phyloP scores from a whole-genome alignment of 2,329 filamentous ascomycete species.

The Venturia oleaginea region DNA sequence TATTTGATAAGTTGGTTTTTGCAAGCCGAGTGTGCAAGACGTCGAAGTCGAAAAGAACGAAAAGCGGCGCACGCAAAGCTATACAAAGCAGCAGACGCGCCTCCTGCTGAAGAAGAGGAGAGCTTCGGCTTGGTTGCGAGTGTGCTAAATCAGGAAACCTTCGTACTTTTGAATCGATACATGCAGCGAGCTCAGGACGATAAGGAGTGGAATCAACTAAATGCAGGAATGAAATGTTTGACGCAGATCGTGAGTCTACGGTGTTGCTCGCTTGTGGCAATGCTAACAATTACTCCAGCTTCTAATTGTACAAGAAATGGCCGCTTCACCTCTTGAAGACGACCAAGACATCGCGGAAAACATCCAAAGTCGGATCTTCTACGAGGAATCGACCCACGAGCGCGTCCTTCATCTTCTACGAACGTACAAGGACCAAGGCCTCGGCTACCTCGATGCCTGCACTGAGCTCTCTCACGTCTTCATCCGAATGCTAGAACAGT shows the following conservation, averaged over 20 bases:
- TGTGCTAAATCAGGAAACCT: constrained; percentile 90
- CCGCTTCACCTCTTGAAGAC: constrained; percentile 73
- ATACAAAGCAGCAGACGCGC: constrained; percentile 35
- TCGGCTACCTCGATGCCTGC: constrained; percentile 84
- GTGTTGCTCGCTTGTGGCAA: neutral
- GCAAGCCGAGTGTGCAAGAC: constrained; percentile 68
- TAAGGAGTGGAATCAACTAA: constrained; percentile 80
- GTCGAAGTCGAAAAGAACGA: constrained; percentile 46
- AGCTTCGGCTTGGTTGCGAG: constrained; percentile 81
- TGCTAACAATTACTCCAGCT: constrained; percentile 32
- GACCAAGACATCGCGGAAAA: constrained; percentile 98
- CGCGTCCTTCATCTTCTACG: constrained; percentile 69
- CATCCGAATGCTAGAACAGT: constrained; percentile 80
- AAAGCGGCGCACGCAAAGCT: constrained; percentile 35
- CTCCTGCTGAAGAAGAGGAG: constrained; percentile 41
- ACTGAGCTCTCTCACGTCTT: constrained; percentile 91
- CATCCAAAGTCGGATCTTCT: constrained; percentile 93
- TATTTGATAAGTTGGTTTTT: constrained; percentile 92
- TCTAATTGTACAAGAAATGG: constrained; percentile 88
- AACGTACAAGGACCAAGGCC: constrained; percentile 87
- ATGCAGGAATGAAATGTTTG: constrained; percentile 85
- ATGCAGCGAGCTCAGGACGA: constrained; percentile 72
- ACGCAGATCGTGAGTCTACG: constrained; percentile 58
- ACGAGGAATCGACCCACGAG: constrained; percentile 92
- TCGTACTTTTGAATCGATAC: constrained; percentile 74